These are phyloP conservation scores for Acacia concinna DNA, from an alignment of 331 rosid genomes.

Conservation along the genomic window DNA sequence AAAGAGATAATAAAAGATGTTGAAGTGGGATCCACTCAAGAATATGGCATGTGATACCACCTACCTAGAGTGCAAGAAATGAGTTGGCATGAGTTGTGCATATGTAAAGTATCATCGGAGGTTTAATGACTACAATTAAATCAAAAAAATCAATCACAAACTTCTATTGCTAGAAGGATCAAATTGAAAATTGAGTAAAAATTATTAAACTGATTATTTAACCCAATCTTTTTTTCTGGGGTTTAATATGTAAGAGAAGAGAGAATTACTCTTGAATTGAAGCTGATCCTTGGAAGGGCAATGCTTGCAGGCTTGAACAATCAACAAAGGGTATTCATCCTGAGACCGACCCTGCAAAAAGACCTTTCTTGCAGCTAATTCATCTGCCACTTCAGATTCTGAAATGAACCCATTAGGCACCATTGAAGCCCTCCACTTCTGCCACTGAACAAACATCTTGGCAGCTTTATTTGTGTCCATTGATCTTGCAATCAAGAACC, in stretches of 20 bases:
- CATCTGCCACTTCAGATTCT: conserved; percentile 68
- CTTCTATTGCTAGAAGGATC: background rate
- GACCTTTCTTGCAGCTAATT: conserved; percentile 64
- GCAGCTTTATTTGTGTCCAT: conserved; percentile 78
- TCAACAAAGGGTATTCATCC: conserved; percentile 55
- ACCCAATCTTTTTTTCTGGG: background rate
- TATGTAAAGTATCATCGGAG: background rate
- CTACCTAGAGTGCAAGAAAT: background rate
- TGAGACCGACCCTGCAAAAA: conserved; percentile 68
- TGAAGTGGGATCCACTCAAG: background rate
- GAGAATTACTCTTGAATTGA: conserved; percentile 79
- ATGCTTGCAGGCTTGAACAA: conserved; percentile 61
- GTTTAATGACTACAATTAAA: background rate
- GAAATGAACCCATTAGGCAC: conserved; percentile 77
- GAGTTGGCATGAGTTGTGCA: background rate
- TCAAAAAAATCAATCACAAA: background rate
- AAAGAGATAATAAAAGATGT: background rate
- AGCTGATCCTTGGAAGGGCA: conserved; percentile 71
- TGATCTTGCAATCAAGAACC: conserved; percentile 91
- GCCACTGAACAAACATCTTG: conserved; percentile 88
- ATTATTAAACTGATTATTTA: background rate
- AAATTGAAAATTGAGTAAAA: background rate
- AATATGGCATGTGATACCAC: background rate
- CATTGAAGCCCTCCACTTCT: conserved; percentile 65
- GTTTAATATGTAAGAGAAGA: background rate